Evolutionary conservation across 164 flowering plant genomes (phyloP).

Genomic region (Hamamelis virginiana): DNA sequence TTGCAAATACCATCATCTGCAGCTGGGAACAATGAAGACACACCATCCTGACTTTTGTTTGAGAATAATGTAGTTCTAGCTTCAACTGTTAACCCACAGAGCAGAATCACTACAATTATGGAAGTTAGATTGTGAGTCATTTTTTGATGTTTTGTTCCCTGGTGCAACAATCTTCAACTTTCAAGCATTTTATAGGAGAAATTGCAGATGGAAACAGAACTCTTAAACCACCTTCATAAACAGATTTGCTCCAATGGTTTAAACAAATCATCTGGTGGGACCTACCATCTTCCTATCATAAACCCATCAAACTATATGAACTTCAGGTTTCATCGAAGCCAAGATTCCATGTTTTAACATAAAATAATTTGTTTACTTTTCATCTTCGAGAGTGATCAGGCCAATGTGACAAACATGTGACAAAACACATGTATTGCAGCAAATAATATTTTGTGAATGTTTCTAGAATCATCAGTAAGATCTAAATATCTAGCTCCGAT

Average conservation of each 20-base stretch:
- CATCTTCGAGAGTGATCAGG: background rate
- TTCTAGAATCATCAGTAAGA: background rate
- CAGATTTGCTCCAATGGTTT: conserved; percentile 9
- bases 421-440: background rate
- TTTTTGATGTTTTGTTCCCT: conserved; percentile 1
- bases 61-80: conserved; percentile 26
- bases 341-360: background rate
- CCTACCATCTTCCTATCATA: background rate
- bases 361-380: background rate
- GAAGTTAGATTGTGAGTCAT: conserved; percentile 23
- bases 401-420: background rate
- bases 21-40: conserved; percentile 11
- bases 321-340: background rate
- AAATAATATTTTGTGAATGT: background rate
- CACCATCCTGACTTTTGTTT: background rate
- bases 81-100: conserved; percentile 26
- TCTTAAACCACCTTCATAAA: conserved; percentile 5
- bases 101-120: conserved; percentile 20
- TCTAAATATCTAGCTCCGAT: background rate
- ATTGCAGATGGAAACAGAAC: conserved; percentile 4
- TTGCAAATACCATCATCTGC: conserved; percentile 49
- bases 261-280: background rate
- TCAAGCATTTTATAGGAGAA: conserved; percentile 7
- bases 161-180: background rate
- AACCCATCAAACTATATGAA: background rate